Evolutionary conservation across 352 stramenopile genomes (phyloP).

Genomic region (Globisporangium perplexum): DNA sequence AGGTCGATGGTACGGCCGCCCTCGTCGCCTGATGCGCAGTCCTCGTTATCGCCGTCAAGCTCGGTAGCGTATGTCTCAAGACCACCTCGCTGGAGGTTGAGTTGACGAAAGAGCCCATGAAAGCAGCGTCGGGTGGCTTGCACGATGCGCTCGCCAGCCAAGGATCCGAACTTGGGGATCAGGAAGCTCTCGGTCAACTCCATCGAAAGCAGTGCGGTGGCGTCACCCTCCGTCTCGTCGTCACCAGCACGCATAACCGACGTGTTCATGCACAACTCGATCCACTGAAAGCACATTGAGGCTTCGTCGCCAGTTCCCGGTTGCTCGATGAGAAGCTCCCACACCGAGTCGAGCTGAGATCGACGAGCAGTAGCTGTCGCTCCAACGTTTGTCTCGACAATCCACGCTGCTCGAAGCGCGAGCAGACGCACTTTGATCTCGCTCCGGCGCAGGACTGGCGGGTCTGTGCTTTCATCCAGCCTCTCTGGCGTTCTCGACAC

Average conservation of each 20-base stretch:
- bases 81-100: conserved; percentile 42
- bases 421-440: conserved; percentile 44
- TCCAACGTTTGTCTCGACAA: conserved; percentile 21
- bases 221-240: neutral
- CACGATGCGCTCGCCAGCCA: conserved; percentile 30
- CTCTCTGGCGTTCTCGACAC: no score
- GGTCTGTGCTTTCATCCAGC: neutral
- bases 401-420: conserved; percentile 49
- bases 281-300: conserved; percentile 69
- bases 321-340: conserved; percentile 35
- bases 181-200: conserved; percentile 28
- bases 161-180: conserved; percentile 32
- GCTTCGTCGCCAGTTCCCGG: conserved; percentile 35
- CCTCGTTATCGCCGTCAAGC: conserved; percentile 1
- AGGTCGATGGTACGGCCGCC: conserved; percentile 22
- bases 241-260: conserved; percentile 5
- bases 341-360: conserved; percentile 31
- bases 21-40: neutral
- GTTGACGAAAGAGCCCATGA: conserved; percentile 51
- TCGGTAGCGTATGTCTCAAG: conserved; percentile 23
- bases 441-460: neutral
- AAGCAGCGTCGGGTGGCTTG: conserved; percentile 56
- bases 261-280: conserved; percentile 56
- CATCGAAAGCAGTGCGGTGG: conserved; percentile 18
- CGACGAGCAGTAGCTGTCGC: conserved; percentile 1